These are phyloP conservation scores for Picochlorum sp. DNA, from an alignment of 139 green algal species.

Conservation along the genomic window DNA sequence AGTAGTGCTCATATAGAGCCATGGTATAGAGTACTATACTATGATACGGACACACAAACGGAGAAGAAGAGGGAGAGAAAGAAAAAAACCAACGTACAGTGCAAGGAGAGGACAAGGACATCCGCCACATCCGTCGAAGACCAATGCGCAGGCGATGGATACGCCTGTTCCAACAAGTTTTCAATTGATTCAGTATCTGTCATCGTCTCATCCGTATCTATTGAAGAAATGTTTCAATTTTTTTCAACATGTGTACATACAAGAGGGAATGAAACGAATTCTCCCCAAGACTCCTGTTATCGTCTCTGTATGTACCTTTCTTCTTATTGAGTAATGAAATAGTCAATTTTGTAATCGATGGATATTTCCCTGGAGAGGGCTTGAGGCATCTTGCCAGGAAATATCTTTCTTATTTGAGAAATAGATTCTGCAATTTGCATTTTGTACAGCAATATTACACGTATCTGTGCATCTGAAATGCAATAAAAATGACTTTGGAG, in stretches of 20 bases:
- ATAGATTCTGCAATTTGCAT: no score
- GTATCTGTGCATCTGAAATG: no score
- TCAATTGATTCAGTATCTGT: slow-evolving; percentile 1
- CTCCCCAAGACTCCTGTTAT: no score
- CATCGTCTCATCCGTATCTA: not conserved
- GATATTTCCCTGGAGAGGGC: no score
- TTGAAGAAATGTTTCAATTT: not conserved
- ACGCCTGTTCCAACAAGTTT: not conserved
- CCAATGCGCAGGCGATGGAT: not conserved
- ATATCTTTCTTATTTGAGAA: no score
- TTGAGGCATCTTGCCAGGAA: no score
- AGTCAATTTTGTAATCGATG: no score
- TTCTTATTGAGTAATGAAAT: no score
- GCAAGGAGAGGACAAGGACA: slow-evolving; percentile 6
- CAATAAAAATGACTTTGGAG: no score
- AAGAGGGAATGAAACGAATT: no score
- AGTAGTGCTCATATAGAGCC: not conserved
- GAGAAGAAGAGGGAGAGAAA: not conserved
- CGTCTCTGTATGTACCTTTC: no score
- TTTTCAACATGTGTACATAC: not conserved
- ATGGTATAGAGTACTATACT: not conserved
- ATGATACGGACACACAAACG: not conserved
- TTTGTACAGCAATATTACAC: no score
- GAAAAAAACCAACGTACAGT: slow-evolving; percentile 2
- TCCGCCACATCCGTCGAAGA: slow-evolving; percentile 4